A percentile compares a stretch with the other conserved stretches of the same genome.
Evolutionary conservation across 2,329 filamentous ascomycete species (phyloP).

Genomic region (Trichoderma pleuroti): DNA sequence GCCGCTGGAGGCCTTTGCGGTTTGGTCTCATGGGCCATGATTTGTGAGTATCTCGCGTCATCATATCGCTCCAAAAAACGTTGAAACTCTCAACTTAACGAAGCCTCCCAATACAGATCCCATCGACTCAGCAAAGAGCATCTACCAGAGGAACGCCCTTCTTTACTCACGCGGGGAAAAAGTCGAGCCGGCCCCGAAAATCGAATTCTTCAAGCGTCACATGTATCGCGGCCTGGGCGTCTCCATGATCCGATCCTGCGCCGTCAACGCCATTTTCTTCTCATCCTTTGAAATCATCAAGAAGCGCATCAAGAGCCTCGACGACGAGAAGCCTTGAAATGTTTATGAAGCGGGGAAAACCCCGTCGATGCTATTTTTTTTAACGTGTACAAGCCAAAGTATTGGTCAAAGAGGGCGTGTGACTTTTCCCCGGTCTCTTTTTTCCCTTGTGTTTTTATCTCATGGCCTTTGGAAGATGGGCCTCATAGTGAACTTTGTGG

Average conservation of each 20-base stretch:
- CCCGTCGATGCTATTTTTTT: background rate
- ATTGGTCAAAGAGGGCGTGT: background rate
- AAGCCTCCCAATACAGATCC: slow-evolving; percentile 44
- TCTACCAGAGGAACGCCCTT: slow-evolving; percentile 79
- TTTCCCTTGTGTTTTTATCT: background rate
- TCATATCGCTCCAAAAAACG: background rate
- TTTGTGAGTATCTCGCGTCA: slow-evolving; percentile 51
- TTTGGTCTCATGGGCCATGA: slow-evolving; percentile 76
- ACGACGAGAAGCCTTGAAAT: slow-evolving; percentile 35
- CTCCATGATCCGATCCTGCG: slow-evolving; percentile 76
- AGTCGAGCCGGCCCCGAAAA: slow-evolving; percentile 64
- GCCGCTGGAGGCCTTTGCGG: slow-evolving; percentile 77
- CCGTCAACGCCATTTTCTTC: slow-evolving; percentile 88
- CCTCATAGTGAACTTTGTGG: background rate
- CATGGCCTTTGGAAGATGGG: background rate
- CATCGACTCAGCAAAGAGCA: slow-evolving; percentile 79
- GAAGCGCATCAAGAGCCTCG: slow-evolving; percentile 57
- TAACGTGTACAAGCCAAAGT: background rate
- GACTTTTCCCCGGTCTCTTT: background rate
- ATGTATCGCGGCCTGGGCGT: slow-evolving; percentile 84
- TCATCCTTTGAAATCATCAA: slow-evolving; percentile 83
- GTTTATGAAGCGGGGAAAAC: background rate
- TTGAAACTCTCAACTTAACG: background rate
- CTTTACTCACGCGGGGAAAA: slow-evolving; percentile 63
- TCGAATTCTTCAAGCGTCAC: slow-evolving; percentile 70